Evolutionary conservation across 805 yeast species (phyloP).

Genomic region (Sungouiozyma ichnusensis): DNA sequence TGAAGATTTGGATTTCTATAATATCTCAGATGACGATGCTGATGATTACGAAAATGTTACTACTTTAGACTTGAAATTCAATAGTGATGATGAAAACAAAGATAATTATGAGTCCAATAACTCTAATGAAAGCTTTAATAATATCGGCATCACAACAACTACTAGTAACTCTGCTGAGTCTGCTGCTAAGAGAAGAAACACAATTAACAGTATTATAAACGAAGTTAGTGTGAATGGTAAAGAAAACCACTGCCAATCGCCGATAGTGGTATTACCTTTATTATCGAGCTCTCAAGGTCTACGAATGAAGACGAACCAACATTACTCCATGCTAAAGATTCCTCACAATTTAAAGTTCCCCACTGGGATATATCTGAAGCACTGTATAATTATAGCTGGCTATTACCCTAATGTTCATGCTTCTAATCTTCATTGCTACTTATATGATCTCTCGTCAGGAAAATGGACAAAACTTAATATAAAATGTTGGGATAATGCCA

Average conservation of each 20-base stretch:
- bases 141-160: slow-evolving; percentile 4
- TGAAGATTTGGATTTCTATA: not conserved
- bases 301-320: slow-evolving; percentile 18
- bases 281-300: slow-evolving; percentile 25
- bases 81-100: not conserved
- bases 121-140: not conserved
- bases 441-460: slow-evolving; percentile 24
- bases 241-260: slow-evolving; percentile 8
- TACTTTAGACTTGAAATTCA: slow-evolving; percentile 1
- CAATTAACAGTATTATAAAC: not conserved
- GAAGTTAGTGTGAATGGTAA: not conserved
- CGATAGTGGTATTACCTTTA: slow-evolving; percentile 29
- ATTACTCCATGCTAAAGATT: slow-evolving; percentile 15
- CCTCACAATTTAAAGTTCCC: slow-evolving; percentile 39
- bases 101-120: not conserved
- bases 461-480: slow-evolving; percentile 57
- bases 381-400: slow-evolving; percentile 53
- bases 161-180: slow-evolving; percentile 4
- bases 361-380: slow-evolving; percentile 55
- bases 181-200: not conserved
- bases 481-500: slow-evolving; percentile 42
- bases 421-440: slow-evolving; percentile 20
- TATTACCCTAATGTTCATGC: slow-evolving; percentile 35
- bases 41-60: slow-evolving; percentile 10
- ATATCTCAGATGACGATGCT: slow-evolving; percentile 3